Percentiles rank a stretch among this genome's conserved stretches.
Conservation (phyloP, 208 protist genomes). For the Crithidia expoeki region DNA sequence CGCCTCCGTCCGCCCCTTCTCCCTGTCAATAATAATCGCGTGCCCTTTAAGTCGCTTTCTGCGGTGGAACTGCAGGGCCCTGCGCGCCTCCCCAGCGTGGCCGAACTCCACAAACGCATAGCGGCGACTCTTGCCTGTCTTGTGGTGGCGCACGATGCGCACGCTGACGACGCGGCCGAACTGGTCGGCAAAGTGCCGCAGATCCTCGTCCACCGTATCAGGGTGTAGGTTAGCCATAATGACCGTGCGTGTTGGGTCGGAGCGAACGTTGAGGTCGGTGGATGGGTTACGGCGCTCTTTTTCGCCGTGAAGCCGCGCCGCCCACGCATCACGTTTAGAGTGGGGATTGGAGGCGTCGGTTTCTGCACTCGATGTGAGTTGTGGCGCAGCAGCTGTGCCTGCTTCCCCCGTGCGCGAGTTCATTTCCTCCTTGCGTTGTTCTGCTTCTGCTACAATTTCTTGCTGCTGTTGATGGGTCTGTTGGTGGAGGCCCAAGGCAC, state of each 20-base stretch:
- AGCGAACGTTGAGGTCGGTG: slow-evolving; percentile 69
- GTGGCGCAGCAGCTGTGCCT: neutral
- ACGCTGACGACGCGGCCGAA: slow-evolving; percentile 77
- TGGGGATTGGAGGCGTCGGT: neutral
- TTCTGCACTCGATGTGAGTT: neutral
- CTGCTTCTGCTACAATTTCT: slow-evolving; percentile 34
- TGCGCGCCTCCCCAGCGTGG: slow-evolving; percentile 63
- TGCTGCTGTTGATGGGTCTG: slow-evolving; percentile 5
- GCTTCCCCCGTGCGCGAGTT: neutral
- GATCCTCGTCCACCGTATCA: slow-evolving; percentile 74
- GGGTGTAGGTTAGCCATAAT: slow-evolving; percentile 70
- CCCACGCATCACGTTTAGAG: slow-evolving; percentile 30
- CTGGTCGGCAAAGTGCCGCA: slow-evolving; percentile 83
- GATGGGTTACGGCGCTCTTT: slow-evolving; percentile 43
- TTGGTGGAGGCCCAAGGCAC: slow-evolving; percentile 15
- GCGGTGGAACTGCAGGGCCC: slow-evolving; percentile 53
- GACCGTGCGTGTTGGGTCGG: slow-evolving; percentile 67
- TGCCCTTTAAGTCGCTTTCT: slow-evolving; percentile 71
- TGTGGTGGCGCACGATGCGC: slow-evolving; percentile 64
- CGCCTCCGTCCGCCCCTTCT: slow-evolving; percentile 66
- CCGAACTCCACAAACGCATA: slow-evolving; percentile 89
- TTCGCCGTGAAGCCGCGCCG: slow-evolving; percentile 28
- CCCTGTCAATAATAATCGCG: slow-evolving; percentile 67
- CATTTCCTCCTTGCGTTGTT: slow-evolving; percentile 12
- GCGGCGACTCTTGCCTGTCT: slow-evolving; percentile 62